Evolutionary conservation across 164 flowering plant genomes (phyloP).

Genomic region (Nelumbo lutea): DNA sequence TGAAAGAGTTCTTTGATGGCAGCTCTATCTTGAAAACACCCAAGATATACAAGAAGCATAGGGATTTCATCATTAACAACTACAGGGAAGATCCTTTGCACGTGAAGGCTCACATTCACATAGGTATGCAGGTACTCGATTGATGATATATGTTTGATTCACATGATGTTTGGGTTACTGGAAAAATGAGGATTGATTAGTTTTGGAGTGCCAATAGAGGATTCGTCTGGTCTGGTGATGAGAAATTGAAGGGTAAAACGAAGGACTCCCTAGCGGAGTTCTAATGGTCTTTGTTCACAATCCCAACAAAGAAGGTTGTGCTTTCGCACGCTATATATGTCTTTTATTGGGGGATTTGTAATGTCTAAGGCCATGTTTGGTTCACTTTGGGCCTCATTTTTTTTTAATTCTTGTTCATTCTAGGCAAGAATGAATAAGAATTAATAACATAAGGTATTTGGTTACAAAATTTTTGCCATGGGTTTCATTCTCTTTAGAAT

Average conservation of each 20-base stretch:
- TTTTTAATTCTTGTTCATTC: too few species aligned
- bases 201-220: constrained; percentile 22
- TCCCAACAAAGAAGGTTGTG: constrained; percentile 32
- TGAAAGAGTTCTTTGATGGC: constrained; percentile 72
- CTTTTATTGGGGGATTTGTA: constrained; percentile 18
- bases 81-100: too few species aligned
- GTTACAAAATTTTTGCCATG: too few species aligned
- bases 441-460: too few species aligned
- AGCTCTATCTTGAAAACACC: constrained; percentile 68
- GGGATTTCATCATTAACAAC: constrained; percentile 41
- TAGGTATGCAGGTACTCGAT: constrained; percentile 68
- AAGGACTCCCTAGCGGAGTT: constrained; percentile 73
- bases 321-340: background rate
- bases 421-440: too few species aligned
- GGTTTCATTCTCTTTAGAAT: too few species aligned
- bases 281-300: constrained; percentile 62
- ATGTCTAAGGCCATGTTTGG: constrained; percentile 33
- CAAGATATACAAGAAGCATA: constrained; percentile 71
- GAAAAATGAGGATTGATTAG: constrained; percentile 89
- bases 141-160: constrained; percentile 67
- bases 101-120: constrained; percentile 37
- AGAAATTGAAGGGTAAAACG: constrained; percentile 34
- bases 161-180: constrained; percentile 60
- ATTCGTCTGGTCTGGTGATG: constrained; percentile 14
- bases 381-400: too few species aligned